phyloP scores from a whole-genome alignment of 2,329 filamentous ascomycete genomes.

The Aspergillus pseudotamarii region DNA sequence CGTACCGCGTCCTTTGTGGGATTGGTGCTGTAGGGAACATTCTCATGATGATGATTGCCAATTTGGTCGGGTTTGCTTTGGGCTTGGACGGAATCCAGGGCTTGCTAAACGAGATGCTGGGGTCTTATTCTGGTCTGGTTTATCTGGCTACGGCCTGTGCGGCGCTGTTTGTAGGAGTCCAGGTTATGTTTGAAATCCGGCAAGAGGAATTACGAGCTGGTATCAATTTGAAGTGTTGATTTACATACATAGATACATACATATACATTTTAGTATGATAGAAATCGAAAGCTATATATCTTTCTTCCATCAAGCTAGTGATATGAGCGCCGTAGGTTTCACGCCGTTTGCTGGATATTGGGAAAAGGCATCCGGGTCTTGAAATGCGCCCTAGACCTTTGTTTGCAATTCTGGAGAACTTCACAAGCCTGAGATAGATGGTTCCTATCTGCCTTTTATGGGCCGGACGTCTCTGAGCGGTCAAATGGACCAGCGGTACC shows the following conservation, averaged over 20 bases:
- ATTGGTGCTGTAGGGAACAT: conserved; percentile 81
- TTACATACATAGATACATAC: not conserved
- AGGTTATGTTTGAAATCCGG: conserved; percentile 95
- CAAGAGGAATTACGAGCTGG: conserved; percentile 82
- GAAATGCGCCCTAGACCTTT: not conserved
- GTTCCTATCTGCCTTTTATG: not conserved
- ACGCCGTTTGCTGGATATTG: not conserved
- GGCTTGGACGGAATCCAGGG: conserved; percentile 84
- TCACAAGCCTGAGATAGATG: not conserved
- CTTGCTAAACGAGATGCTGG: conserved; percentile 74
- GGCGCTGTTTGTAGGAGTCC: conserved; percentile 80
- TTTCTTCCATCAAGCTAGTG: not conserved
- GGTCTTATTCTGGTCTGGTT: conserved; percentile 71
- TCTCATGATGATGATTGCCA: conserved; percentile 94
- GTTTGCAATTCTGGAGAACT: no score
- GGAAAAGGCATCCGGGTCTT: not conserved
- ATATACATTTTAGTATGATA: not conserved
- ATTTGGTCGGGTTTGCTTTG: conserved; percentile 91
- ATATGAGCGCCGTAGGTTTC: not conserved
- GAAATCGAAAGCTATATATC: not conserved
- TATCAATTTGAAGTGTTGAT: conserved; percentile 77
- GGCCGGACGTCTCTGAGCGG: not conserved
- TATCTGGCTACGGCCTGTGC: conserved; percentile 73
- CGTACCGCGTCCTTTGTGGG: conserved; percentile 79
- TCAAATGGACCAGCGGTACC: not conserved